Base-by-base conservation (phyloP, 257 asterid genomes). In the Echites panduratus region DNA sequence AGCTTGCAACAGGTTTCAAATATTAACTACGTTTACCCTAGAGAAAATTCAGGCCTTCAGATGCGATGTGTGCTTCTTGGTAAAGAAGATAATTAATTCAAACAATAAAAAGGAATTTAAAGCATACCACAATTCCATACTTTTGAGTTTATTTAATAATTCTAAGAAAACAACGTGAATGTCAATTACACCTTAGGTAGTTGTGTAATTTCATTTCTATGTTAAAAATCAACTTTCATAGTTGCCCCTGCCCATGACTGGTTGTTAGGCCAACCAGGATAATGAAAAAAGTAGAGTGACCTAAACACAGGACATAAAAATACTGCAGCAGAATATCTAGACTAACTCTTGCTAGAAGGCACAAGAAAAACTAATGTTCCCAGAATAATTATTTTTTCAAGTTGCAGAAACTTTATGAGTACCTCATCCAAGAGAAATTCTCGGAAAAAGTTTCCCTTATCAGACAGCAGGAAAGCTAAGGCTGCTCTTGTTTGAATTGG, bases 341-440 rank as follows among this genome's bases (percentile, higher is more conserved):
- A 19, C 70, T 59, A 62, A 3, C 7, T 9, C 20, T 27, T 44
- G 35, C 44, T 66, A 24, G 27, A 24, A 12, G 16, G 11, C 26
- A 44, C 38, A 53, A 32, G 9, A 11, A n/a, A 24, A 66, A 44
- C 22, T 35, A n/a, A 62, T 4, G 17, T 10, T 49, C 40, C 4
- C 11, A n/a, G 47, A 26, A 50, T 9, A 22, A 40, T 59, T 26
- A 76, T 22, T 17, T 1, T 7, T 54, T 3, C 5, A 14, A 71
- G 32, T 58, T 62, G 20, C 68, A 38, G 70, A 74, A 54, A 70
- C 54, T 16, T 38, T n/a, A 68, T 24, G 53, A 19, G 68, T 91
- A 94, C 99, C 99, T 95, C 98, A 63, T 92, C 98, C 78, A 95
- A 83, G 74, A 95, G 89, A 83, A 95, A 95, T 77, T 95, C 98